These are phyloP conservation scores for Stagonosporopsis vannaccii DNA, from an alignment of 2,329 filamentous ascomycete genomes.

Conservation along the genomic window DNA sequence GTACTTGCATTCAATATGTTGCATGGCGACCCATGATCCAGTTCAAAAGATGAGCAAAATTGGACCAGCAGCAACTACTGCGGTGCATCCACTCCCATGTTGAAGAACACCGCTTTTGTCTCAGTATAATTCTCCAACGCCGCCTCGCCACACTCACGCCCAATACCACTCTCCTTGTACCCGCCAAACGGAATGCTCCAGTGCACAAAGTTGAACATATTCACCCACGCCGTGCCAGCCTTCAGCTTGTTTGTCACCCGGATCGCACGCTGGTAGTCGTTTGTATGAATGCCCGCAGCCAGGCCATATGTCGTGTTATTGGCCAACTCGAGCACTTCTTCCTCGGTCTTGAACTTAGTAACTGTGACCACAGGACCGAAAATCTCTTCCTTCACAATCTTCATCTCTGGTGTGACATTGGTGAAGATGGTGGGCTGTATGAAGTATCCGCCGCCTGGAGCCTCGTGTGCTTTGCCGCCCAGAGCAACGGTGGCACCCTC, in stretches of 20 bases:
- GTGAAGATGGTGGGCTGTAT: constrained; percentile 39
- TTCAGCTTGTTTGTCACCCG: constrained; percentile 45
- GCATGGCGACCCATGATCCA: too few species aligned
- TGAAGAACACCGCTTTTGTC: constrained; percentile 38
- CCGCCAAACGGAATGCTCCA: constrained; percentile 15
- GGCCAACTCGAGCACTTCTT: constrained; percentile 48
- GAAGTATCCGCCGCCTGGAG: constrained; percentile 27
- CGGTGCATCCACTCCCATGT: constrained; percentile 16
- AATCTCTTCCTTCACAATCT: constrained; percentile 50
- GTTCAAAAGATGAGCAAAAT: too few species aligned
- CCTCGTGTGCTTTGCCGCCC: constrained; percentile 37
- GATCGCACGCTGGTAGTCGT: constrained; percentile 49
- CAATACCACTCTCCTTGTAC: constrained; percentile 50
- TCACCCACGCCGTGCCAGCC: constrained; percentile 46
- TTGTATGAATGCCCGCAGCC: constrained; percentile 50
- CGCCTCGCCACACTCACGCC: constrained; percentile 55
- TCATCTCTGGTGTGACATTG: constrained; percentile 41
- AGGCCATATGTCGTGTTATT: constrained; percentile 51
- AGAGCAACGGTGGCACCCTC: constrained; percentile 43
- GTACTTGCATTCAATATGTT: too few species aligned
- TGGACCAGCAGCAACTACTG: neutral
- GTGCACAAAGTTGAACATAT: constrained; percentile 33
- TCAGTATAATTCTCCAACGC: constrained; percentile 53
- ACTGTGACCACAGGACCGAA: constrained; percentile 50
- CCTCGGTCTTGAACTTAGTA: constrained; percentile 48